A percentile compares a stretch with the other conserved stretches of the same genome.
These are phyloP conservation scores for Melastoma candidum DNA, from an alignment of 441 rosid species.

Conservation along the genomic window DNA sequence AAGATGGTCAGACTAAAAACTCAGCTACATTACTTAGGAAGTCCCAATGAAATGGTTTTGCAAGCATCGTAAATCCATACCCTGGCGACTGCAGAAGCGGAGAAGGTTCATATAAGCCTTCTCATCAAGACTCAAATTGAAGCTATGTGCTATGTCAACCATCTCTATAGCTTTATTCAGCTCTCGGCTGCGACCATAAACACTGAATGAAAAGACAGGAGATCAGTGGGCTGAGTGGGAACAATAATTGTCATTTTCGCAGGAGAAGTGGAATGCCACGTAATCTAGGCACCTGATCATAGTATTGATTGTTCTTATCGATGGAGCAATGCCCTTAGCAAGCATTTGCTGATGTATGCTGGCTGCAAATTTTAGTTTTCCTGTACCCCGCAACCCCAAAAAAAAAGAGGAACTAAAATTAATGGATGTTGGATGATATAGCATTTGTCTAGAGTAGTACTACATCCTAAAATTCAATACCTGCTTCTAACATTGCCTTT, in stretches of 20 bases:
- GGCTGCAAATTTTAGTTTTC: constrained; percentile 51
- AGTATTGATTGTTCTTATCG: constrained; percentile 67
- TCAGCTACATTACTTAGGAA: no score
- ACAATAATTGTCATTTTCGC: background rate
- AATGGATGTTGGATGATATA: constrained; percentile 7
- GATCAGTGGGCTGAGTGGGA: no score
- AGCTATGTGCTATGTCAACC: constrained; percentile 36
- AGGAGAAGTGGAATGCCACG: constrained; percentile 3
- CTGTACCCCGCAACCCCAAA: constrained; percentile 22
- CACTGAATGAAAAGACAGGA: constrained; percentile 28
- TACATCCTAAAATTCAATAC: constrained; percentile 21
- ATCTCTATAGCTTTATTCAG: constrained; percentile 63
- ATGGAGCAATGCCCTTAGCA: constrained; percentile 38
- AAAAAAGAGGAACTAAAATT: background rate
- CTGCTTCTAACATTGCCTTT: constrained; percentile 85
- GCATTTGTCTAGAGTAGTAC: constrained; percentile 8
- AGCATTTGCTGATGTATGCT: constrained; percentile 58
- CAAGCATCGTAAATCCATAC: constrained; percentile 23
- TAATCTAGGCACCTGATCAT: constrained; percentile 52
- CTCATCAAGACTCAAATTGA: constrained; percentile 53
- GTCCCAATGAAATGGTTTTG: background rate
- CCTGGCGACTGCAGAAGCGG: constrained; percentile 65
- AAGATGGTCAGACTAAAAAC: background rate
- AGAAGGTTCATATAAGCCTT: constrained; percentile 73
- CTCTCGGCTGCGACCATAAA: constrained; percentile 49